Conservation (phyloP, 2,329 filamentous ascomycete species). For the Curvularia verruculosa region DNA sequence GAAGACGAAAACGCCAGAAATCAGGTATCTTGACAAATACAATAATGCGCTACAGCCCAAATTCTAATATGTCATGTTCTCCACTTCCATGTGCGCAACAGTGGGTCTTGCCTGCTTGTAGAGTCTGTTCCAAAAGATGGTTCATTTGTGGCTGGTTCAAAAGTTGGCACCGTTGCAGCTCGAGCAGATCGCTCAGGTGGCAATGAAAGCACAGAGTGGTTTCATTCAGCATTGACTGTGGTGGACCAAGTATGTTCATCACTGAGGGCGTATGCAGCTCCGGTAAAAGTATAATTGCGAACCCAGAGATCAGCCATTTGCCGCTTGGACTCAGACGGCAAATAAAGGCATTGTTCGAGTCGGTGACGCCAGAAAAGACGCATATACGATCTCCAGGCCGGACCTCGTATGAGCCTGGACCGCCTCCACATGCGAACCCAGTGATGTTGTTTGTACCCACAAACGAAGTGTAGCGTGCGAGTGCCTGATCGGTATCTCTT, state of each 20-base stretch:
- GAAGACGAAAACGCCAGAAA: background rate
- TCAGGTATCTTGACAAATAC: background rate
- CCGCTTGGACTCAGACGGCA: slow-evolving; percentile 3
- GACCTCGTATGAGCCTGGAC: slow-evolving; percentile 6
- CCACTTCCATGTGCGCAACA: slow-evolving; percentile 5
- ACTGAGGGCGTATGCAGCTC: slow-evolving; percentile 10
- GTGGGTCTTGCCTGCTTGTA: slow-evolving; percentile 6
- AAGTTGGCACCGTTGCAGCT: slow-evolving; percentile 20
- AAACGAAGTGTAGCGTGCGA: slow-evolving; percentile 15
- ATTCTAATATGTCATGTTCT: slow-evolving; percentile 1
- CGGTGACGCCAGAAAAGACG: slow-evolving; percentile 15
- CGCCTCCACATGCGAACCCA: slow-evolving; percentile 15
- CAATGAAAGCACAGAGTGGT: slow-evolving; percentile 21
- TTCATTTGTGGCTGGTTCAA: slow-evolving; percentile 15
- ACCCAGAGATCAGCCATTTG: slow-evolving; percentile 17
- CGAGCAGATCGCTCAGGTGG: slow-evolving; percentile 21
- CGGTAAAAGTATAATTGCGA: slow-evolving; percentile 14
- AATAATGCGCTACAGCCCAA: slow-evolving; percentile 2
- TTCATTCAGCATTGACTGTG: background rate
- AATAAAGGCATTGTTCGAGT: slow-evolving; percentile 16
- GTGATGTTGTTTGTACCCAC: slow-evolving; percentile 18
- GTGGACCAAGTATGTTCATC: background rate
- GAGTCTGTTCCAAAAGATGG: slow-evolving; percentile 13
- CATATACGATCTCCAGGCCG: slow-evolving; percentile 15
- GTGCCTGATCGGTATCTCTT: slow-evolving; percentile 10